These are phyloP conservation scores for Aspergillus tanneri DNA, from an alignment of 2,329 filamentous ascomycete genomes.

Conservation along the genomic window DNA sequence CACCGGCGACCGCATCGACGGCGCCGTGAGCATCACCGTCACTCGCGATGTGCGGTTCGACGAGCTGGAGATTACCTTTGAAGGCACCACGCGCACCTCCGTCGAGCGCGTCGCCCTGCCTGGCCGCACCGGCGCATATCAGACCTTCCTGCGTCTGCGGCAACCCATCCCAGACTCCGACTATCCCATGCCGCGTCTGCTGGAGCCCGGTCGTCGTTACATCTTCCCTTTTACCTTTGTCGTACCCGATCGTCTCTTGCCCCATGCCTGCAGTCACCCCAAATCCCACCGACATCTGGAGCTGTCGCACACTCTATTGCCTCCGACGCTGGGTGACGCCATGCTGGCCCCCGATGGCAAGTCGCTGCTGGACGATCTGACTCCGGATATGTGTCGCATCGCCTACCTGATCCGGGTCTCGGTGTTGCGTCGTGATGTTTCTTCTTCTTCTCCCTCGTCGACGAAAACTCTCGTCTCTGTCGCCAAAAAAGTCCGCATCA, in stretches of 20 bases:
- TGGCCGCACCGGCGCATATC: constrained; percentile 56
- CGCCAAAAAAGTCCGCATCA: constrained; percentile 57
- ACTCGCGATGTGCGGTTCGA: constrained; percentile 57
- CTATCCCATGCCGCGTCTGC: constrained; percentile 56
- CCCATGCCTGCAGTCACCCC: constrained; percentile 57
- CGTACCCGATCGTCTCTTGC: constrained; percentile 60
- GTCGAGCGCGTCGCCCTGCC: constrained; percentile 58
- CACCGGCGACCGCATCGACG: constrained; percentile 58
- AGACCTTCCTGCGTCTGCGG: constrained; percentile 61
- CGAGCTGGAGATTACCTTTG: constrained; percentile 58
- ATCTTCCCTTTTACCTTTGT: constrained; percentile 64
- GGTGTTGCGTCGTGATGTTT: constrained; percentile 28
- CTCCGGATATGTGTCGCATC: constrained; percentile 62
- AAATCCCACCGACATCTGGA: constrained; percentile 53
- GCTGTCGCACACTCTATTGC: constrained; percentile 57
- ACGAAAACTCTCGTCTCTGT: constrained; percentile 50
- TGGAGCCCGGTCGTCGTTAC: constrained; percentile 57
- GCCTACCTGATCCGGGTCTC: constrained; percentile 56
- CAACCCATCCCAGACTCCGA: constrained; percentile 56
- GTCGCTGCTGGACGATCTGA: constrained; percentile 58
- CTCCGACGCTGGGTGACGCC: constrained; percentile 61
- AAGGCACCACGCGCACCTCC: constrained; percentile 54
- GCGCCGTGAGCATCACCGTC: constrained; percentile 51
- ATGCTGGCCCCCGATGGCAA: constrained; percentile 53
- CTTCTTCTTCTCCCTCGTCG: constrained; percentile 16